phyloP scores from a whole-genome alignment of 305 asterid genomes.

The Fraxinus nigra region DNA sequence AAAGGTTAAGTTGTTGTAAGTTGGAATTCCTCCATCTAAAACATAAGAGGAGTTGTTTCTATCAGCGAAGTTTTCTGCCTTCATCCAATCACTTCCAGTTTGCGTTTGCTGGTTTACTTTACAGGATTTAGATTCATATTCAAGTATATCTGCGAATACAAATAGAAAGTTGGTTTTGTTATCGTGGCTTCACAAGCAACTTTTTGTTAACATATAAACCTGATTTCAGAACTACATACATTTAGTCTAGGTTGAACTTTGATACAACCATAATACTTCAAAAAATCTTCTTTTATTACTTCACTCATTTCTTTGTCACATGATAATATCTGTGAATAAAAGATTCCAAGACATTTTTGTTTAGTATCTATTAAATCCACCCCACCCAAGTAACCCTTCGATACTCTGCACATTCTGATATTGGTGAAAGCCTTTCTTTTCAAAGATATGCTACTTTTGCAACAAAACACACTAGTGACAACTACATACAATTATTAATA shows the following conservation, averaged over 20 bases:
- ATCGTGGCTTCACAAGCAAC: background rate
- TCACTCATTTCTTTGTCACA: background rate
- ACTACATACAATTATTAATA: background rate
- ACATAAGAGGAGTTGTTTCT: background rate
- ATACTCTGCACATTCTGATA: background rate
- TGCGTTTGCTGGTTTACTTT: background rate
- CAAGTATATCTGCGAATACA: background rate
- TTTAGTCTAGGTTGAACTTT: background rate
- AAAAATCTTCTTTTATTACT: background rate
- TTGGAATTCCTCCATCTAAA: background rate
- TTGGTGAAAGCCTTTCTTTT: conserved; percentile 2
- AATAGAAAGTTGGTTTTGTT: background rate
- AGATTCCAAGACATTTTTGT: background rate
- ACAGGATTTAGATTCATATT: background rate
- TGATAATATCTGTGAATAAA: background rate
- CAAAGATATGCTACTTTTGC: background rate
- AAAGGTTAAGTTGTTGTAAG: background rate
- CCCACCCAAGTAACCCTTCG: background rate
- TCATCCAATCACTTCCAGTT: background rate
- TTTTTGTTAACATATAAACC: background rate
- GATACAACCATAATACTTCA: background rate
- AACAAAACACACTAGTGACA: background rate
- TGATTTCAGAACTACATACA: background rate
- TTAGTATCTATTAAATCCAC: background rate
- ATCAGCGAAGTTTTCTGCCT: background rate